Evolutionary conservation across 257 asterid genomes (phyloP).

Genomic region (Solanum tarijense): DNA sequence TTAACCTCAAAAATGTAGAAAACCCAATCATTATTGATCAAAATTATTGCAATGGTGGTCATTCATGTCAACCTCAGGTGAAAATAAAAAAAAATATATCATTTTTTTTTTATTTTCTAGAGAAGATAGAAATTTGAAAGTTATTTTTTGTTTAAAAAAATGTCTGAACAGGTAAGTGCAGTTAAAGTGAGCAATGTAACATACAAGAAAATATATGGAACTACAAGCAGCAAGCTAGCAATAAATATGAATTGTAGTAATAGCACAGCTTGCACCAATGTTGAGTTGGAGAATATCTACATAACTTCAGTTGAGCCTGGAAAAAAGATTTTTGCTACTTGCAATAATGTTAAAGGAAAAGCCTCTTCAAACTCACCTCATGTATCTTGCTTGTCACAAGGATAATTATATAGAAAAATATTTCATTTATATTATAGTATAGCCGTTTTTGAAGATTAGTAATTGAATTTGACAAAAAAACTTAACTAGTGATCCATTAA

Average conservation of each 20-base stretch:
- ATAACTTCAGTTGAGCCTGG: not conserved
- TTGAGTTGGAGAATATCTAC: conserved; percentile 1
- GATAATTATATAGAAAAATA: not conserved
- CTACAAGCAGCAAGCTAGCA: not conserved
- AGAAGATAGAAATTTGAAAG: not conserved
- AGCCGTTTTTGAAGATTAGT: not conserved
- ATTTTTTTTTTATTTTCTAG: not conserved
- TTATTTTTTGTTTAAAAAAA: not conserved
- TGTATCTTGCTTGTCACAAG: conserved; percentile 3
- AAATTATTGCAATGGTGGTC: conserved; percentile 5
- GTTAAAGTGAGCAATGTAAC: conserved; percentile 9
- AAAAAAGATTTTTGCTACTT: not conserved
- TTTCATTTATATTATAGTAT: not conserved
- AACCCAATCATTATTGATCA: conserved; percentile 15
- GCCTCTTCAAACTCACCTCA: not conserved
- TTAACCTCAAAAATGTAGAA: not conserved
- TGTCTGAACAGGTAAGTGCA: not conserved
- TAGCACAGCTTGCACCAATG: conserved; percentile 1
- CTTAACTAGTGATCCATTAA: not conserved
- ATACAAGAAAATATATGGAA: not conserved
- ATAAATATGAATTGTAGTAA: conserved; percentile 6
- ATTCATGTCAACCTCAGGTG: conserved; percentile 1
- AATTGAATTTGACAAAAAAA: not conserved
- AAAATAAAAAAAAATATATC: not conserved
- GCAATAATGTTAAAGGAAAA: not conserved